These are phyloP conservation scores for Sordariomycetes sp. DNA, from an alignment of 2,329 filamentous ascomycete genomes.

Conservation along the genomic window DNA sequence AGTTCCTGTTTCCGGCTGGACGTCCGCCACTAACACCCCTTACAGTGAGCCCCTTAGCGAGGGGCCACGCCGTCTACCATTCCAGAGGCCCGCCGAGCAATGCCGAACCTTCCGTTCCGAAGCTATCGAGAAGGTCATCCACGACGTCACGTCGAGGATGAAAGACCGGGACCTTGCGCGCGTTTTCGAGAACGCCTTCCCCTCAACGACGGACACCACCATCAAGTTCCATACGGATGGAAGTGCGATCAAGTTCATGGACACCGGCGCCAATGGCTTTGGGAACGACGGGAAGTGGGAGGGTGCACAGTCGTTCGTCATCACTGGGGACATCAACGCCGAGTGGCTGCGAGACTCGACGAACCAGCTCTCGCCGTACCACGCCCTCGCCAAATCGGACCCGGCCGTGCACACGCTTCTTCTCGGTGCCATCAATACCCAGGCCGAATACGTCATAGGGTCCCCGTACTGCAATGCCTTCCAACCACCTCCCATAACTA, in stretches of 20 bases:
- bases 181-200: constrained; percentile 91
- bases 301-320: constrained; percentile 83
- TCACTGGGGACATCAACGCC: constrained; percentile 85
- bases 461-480: constrained; percentile 98
- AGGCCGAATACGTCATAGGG: constrained; percentile 87
- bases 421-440: constrained; percentile 89
- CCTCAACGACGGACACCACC: constrained; percentile 83
- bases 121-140: constrained; percentile 78
- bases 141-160: constrained; percentile 69
- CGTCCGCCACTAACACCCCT: constrained; percentile 4
- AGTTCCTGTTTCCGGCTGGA: background rate
- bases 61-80: constrained; percentile 72
- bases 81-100: constrained; percentile 66
- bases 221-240: constrained; percentile 75
- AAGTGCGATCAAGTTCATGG: constrained; percentile 20
- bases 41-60: constrained; percentile 65
- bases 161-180: constrained; percentile 79
- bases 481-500: constrained; percentile 80
- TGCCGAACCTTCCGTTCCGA: constrained; percentile 88
- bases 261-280: constrained; percentile 23
- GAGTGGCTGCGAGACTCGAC: constrained; percentile 90
- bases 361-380: constrained; percentile 88
- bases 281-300: constrained; percentile 58
- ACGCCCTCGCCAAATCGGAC: constrained; percentile 73
- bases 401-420: constrained; percentile 68